These are phyloP conservation scores for Venturia aucupariae DNA, from an alignment of 2,329 filamentous ascomycete species.

Conservation along the genomic window DNA sequence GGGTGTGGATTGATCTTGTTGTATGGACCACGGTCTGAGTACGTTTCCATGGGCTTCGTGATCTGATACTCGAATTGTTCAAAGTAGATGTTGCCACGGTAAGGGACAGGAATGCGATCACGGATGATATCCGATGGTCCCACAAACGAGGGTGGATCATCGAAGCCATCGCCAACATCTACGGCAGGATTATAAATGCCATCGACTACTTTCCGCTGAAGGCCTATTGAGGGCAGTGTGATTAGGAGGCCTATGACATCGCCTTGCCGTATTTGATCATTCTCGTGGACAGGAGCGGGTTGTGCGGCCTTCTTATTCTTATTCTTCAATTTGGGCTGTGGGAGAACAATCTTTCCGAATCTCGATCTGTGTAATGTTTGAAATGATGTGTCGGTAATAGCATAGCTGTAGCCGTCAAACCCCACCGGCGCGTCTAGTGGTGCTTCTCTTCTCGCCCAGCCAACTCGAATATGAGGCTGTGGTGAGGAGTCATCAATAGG, in stretches of 20 bases:
- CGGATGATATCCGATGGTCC: conserved; percentile 66
- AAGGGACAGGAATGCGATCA: conserved; percentile 88
- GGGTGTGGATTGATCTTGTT: conserved; percentile 66
- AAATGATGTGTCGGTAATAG: conserved; percentile 77
- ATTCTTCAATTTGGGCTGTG: conserved; percentile 28
- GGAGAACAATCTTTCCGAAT: conserved; percentile 66
- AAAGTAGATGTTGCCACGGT: conserved; percentile 89
- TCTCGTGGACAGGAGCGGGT: conserved; percentile 42
- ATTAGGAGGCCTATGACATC: conserved; percentile 94
- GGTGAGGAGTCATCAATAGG: conserved; percentile 31
- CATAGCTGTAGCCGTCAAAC: conserved; percentile 89
- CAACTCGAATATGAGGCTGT: conserved; percentile 62
- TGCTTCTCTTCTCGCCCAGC: conserved; percentile 74
- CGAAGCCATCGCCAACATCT: conserved; percentile 53
- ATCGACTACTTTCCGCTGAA: conserved; percentile 82
- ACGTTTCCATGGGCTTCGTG: conserved; percentile 74
- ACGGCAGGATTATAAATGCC: conserved; percentile 82
- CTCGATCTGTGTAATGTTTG: conserved; percentile 91
- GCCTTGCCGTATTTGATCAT: conserved; percentile 73
- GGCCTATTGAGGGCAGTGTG: conserved; percentile 70
- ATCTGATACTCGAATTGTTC: conserved; percentile 85
- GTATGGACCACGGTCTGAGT: conserved; percentile 39
- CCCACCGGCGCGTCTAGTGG: conserved; percentile 76
- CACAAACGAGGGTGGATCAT: conserved; percentile 29
- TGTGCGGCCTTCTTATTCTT: conserved; percentile 25